These are phyloP conservation scores for Sechiopsis laciniata DNA, from an alignment of 306 rosid species.

Conservation along the genomic window DNA sequence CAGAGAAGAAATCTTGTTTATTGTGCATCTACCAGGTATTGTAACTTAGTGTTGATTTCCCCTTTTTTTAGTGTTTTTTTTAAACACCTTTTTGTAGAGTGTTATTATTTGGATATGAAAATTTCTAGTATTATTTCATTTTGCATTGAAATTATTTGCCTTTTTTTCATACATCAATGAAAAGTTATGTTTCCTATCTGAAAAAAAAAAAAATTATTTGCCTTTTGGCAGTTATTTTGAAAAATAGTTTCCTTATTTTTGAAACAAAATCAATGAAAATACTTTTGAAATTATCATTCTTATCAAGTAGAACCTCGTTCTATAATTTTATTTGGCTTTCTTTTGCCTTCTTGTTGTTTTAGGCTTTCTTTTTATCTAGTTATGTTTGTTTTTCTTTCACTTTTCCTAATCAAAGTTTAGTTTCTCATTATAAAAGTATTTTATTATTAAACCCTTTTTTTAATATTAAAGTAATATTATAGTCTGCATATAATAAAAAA, in stretches of 20 bases:
- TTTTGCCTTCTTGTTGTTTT: background rate
- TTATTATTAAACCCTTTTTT: background rate
- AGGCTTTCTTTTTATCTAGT: background rate
- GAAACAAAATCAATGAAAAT: background rate
- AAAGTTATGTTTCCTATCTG: no score
- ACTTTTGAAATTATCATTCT: background rate
- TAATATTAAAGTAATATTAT: background rate
- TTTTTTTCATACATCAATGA: no score
- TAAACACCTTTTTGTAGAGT: background rate
- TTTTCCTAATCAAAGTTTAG: background rate
- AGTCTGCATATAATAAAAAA: background rate
- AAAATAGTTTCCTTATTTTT: background rate
- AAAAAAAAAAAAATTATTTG: background rate
- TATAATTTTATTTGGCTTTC: background rate
- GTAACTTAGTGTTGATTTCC: background rate
- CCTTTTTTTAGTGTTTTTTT: background rate
- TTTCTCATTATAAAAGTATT: background rate
- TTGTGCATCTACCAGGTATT: slow-evolving; percentile 94
- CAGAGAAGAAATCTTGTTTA: slow-evolving; percentile 91
- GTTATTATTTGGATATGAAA: background rate
- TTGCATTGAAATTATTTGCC: background rate
- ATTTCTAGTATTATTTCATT: background rate
- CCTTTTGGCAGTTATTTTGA: background rate
- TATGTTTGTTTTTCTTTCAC: background rate
- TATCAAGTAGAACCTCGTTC: background rate